These are phyloP conservation scores for Xylariomycetidae sp. DNA, from an alignment of 2,329 filamentous ascomycete species.

Conservation along the genomic window DNA sequence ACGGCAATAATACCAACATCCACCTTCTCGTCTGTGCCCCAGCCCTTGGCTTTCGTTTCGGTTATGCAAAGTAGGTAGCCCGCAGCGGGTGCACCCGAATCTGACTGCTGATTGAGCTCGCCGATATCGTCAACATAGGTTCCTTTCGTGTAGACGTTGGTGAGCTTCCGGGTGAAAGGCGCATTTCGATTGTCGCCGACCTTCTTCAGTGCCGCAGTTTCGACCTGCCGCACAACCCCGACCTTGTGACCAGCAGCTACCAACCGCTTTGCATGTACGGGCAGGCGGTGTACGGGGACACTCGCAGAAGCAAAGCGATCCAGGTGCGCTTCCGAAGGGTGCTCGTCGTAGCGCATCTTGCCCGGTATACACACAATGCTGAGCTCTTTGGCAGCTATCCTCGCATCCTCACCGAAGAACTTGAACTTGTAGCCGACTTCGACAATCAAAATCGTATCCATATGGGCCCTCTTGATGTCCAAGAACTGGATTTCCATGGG, in stretches of 20 bases:
- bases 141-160: slow-evolving; percentile 95
- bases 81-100: slow-evolving; percentile 48
- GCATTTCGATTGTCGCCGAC: slow-evolving; percentile 90
- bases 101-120: slow-evolving; percentile 56
- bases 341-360: slow-evolving; percentile 90
- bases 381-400: slow-evolving; percentile 80
- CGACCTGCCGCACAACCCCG: slow-evolving; percentile 86
- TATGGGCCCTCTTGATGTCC: slow-evolving; percentile 85
- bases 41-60: slow-evolving; percentile 70
- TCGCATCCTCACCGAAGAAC: slow-evolving; percentile 93
- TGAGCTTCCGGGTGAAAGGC: slow-evolving; percentile 87
- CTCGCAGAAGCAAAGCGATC: slow-evolving; percentile 92
- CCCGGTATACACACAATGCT: slow-evolving; percentile 96
- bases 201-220: slow-evolving; percentile 93
- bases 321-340: slow-evolving; percentile 85
- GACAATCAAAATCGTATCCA: slow-evolving; percentile 84
- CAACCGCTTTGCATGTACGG: slow-evolving; percentile 89
- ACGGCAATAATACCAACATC: slow-evolving; percentile 89
- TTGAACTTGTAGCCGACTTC: slow-evolving; percentile 98
- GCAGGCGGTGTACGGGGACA: slow-evolving; percentile 84
- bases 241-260: slow-evolving; percentile 93
- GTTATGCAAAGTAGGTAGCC: slow-evolving; percentile 94
- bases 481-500: slow-evolving; percentile 92
- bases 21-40: slow-evolving; percentile 87
- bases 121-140: slow-evolving; percentile 95